phyloP scores from a whole-genome alignment of 148 eudicot genomes.

The Cornus florida region DNA sequence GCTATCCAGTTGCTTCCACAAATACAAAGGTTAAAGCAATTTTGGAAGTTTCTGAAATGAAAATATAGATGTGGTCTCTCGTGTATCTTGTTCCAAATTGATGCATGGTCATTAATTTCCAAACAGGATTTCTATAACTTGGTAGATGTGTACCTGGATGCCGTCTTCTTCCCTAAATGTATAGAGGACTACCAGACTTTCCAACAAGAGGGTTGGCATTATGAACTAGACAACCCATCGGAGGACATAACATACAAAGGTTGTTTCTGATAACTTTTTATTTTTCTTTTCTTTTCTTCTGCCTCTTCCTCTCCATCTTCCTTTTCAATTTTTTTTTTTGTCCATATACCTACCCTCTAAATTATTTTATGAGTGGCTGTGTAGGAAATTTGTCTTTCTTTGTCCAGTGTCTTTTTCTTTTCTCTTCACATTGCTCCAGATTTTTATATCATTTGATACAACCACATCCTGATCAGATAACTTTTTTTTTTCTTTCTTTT shows the following conservation, averaged over 20 bases:
- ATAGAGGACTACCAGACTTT: slow-evolving; percentile 79
- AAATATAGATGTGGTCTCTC: not conserved
- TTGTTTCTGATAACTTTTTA: slow-evolving; percentile 2
- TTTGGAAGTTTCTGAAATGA: not conserved
- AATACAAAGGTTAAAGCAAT: slow-evolving; percentile 65
- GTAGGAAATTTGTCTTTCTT: too few species aligned
- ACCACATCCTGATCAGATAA: slow-evolving; percentile 6
- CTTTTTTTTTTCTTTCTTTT: slow-evolving; percentile 9
- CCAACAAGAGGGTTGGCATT: slow-evolving; percentile 99
- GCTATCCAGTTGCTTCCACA: slow-evolving; percentile 99
- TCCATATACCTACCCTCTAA: too few species aligned
- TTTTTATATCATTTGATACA: not conserved
- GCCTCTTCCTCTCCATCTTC: not conserved
- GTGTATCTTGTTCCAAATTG: not conserved
- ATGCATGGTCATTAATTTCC: slow-evolving; percentile 10
- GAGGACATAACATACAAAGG: slow-evolving; percentile 78
- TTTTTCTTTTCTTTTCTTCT: not conserved
- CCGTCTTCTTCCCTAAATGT: slow-evolving; percentile 96
- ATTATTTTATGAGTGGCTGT: too few species aligned
- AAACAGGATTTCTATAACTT: slow-evolving; percentile 92
- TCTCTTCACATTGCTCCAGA: too few species aligned
- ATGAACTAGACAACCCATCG: slow-evolving; percentile 85
- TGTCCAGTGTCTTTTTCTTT: too few species aligned
- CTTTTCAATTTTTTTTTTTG: not conserved
- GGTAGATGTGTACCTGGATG: slow-evolving; percentile 98